A percentile compares a stretch with the other conserved stretches of the same genome.
Conservation (phyloP, 2,329 filamentous ascomycete species). For the Cladophialophora immunda region DNA sequence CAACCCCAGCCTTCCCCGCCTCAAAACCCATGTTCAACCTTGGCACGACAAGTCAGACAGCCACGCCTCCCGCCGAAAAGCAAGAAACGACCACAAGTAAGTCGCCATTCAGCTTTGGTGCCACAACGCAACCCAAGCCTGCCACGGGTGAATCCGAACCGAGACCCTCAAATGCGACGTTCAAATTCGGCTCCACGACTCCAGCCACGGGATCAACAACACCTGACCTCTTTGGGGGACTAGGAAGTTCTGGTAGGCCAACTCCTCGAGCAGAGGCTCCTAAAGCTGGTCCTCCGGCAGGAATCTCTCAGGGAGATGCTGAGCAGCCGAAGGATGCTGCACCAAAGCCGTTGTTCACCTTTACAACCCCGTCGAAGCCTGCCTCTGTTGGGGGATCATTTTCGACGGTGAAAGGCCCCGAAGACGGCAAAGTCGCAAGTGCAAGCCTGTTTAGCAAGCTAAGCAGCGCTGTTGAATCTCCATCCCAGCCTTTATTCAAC, state of each 20-base stretch:
- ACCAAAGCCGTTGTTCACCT: constrained; percentile 19
- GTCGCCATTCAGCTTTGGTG: constrained; percentile 24
- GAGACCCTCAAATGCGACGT: background rate
- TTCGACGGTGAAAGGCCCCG: constrained; percentile 22
- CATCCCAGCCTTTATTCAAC: constrained; percentile 22
- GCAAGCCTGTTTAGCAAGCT: constrained; percentile 18
- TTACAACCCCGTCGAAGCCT: constrained; percentile 22
- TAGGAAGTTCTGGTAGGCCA: background rate
- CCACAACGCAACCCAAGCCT: constrained; percentile 3
- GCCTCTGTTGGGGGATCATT: constrained; percentile 24
- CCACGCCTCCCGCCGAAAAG: constrained; percentile 3
- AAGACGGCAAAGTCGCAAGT: constrained; percentile 6
- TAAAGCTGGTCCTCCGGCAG: constrained; percentile 2
- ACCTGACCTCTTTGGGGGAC: constrained; percentile 1
- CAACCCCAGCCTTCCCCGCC: background rate
- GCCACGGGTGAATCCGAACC: background rate
- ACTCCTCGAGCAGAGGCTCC: constrained; percentile 4
- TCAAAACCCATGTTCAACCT: constrained; percentile 22
- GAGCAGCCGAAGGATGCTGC: constrained; percentile 1
- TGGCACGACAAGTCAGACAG: constrained; percentile 17
- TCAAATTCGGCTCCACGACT: constrained; percentile 13
- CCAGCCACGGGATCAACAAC: background rate
- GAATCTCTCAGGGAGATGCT: background rate
- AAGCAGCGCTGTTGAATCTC: constrained; percentile 11
- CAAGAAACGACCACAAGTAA: constrained; percentile 12